phyloP scores from a whole-genome alignment of 352 stramenopile genomes.

The Pythium apleroticum region DNA sequence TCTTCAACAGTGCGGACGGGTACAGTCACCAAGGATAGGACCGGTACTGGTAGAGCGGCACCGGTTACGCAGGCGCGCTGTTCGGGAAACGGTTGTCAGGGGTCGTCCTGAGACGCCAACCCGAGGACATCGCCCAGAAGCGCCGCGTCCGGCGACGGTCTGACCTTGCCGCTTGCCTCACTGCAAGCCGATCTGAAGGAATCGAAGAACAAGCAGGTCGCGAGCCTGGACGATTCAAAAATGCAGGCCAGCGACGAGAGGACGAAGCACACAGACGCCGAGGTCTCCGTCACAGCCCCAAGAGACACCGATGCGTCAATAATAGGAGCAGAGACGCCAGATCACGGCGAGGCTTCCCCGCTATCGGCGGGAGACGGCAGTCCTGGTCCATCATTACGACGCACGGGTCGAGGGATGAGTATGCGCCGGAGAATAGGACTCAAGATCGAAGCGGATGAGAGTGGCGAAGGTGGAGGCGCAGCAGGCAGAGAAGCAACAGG shows the following conservation, averaged over 20 bases:
- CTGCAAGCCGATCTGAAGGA: background rate
- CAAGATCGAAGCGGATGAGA: slow-evolving; percentile 27
- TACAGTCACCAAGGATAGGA: slow-evolving; percentile 8
- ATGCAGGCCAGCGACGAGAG: slow-evolving; percentile 14
- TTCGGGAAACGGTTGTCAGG: slow-evolving; percentile 19
- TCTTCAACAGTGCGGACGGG: too few relatives aligned
- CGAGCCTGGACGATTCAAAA: too few relatives aligned
- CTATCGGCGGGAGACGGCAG: background rate
- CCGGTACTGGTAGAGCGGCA: background rate
- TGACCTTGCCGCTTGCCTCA: background rate
- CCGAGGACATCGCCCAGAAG: background rate
- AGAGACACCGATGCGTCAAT: background rate
- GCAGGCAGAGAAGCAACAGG: background rate
- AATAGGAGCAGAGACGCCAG: too few relatives aligned
- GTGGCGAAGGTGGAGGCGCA: background rate
- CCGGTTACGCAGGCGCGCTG: slow-evolving; percentile 7
- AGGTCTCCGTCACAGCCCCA: too few relatives aligned
- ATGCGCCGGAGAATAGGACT: slow-evolving; percentile 23
- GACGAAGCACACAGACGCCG: background rate
- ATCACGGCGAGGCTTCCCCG: background rate
- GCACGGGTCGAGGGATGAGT: slow-evolving; percentile 22
- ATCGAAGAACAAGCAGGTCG: slow-evolving; percentile 1
- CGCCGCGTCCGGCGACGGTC: background rate
- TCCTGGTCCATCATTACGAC: background rate
- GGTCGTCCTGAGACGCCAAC: slow-evolving; percentile 6